phyloP scores from a whole-genome alignment of 345 rosid species.

The Hypericum perforatum region DNA sequence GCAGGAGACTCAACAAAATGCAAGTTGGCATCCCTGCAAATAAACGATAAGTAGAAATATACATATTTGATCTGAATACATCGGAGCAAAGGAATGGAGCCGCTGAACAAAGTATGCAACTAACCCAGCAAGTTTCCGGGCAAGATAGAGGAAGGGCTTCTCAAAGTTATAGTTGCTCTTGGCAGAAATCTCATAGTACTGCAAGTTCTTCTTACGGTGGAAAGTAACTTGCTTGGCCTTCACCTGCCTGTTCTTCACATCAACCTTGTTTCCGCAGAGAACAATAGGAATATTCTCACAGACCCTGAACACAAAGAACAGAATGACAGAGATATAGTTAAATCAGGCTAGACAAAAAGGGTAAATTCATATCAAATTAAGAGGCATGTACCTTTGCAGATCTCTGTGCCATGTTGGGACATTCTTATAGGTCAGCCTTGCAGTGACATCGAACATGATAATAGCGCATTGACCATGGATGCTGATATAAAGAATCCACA shows the following conservation, averaged over 20 bases:
- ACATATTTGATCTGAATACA: background rate
- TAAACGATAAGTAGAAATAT: background rate
- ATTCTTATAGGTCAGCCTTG: slow-evolving; percentile 91
- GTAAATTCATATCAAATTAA: background rate
- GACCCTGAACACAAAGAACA: slow-evolving; percentile 20
- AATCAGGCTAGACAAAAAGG: background rate
- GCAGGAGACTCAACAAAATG: slow-evolving; percentile 97
- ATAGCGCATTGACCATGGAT: slow-evolving; percentile 98
- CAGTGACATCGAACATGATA: slow-evolving; percentile 96
- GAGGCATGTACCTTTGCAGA: slow-evolving; percentile 57
- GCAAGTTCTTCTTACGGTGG: slow-evolving; percentile 47
- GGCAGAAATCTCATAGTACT: slow-evolving; percentile 50
- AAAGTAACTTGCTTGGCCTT: slow-evolving; percentile 50
- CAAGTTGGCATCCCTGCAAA: slow-evolving; percentile 55
- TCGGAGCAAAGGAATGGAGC: background rate
- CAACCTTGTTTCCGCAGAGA: slow-evolving; percentile 53
- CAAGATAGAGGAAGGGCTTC: slow-evolving; percentile 49
- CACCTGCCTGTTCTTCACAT: slow-evolving; percentile 49
- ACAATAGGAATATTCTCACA: slow-evolving; percentile 51
- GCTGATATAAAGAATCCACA: slow-evolving; percentile 28
- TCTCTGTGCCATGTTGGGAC: slow-evolving; percentile 99
- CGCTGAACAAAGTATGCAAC: background rate
- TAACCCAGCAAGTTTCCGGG: slow-evolving; percentile 51
- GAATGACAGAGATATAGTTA: background rate
- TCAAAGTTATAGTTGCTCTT: slow-evolving; percentile 52